A percentile compares a stretch with the other conserved stretches of the same genome.
These are phyloP conservation scores for Paraleonurus japonicus DNA, from an alignment of 257 asterid genomes.

Conservation along the genomic window DNA sequence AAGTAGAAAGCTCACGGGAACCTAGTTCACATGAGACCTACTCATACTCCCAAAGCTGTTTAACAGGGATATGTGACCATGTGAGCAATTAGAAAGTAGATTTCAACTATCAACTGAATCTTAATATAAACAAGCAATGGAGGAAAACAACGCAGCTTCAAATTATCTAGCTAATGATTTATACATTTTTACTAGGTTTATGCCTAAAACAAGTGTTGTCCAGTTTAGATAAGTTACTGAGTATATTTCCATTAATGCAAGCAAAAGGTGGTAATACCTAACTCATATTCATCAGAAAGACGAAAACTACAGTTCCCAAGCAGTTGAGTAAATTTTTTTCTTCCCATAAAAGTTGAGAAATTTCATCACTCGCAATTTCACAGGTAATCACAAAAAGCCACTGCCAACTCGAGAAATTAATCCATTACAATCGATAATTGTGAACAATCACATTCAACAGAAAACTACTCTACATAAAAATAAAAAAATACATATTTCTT, in stretches of 20 bases:
- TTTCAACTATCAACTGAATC: conserved; percentile 10
- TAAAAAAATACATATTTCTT: not conserved
- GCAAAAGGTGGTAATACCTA: not conserved
- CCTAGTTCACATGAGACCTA: not conserved
- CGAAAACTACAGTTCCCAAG: not conserved
- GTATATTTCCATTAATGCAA: not conserved
- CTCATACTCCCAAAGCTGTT: not conserved
- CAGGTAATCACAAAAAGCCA: not conserved
- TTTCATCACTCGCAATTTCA: not conserved
- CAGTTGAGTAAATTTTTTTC: not conserved
- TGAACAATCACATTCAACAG: conserved; percentile 6
- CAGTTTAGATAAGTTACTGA: not conserved
- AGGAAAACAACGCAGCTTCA: not conserved
- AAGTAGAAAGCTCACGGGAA: too few relatives aligned
- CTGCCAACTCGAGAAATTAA: not conserved
- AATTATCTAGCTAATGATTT: not conserved
- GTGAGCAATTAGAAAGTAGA: not conserved
- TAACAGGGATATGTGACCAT: not conserved
- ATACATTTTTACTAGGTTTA: not conserved
- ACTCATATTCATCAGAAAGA: conserved; percentile 8
- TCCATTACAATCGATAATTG: not conserved
- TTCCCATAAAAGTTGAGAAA: not conserved
- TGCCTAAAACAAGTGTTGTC: not conserved
- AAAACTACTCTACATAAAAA: conserved; percentile 12
- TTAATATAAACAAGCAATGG: not conserved